A percentile compares a stretch with the other conserved stretches of the same genome.
These are phyloP conservation scores for Rhinocladiella similis DNA, from an alignment of 2,329 filamentous ascomycete species.

Conservation along the genomic window DNA sequence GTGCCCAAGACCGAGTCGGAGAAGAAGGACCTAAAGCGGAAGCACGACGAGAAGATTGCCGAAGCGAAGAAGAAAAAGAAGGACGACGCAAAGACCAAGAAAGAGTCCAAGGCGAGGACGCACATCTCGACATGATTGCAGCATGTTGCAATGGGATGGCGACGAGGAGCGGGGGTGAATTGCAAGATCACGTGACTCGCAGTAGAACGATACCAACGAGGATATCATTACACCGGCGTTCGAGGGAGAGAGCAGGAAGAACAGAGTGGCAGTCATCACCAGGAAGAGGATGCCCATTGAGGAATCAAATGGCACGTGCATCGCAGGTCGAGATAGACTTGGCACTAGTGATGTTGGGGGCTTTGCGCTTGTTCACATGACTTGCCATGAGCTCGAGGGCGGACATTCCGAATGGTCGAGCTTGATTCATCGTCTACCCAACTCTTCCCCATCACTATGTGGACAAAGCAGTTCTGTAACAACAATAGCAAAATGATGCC, in stretches of 20 bases:
- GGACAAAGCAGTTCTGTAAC: not conserved
- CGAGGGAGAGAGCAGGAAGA: not conserved
- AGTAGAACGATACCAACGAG: no score
- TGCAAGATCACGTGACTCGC: not conserved
- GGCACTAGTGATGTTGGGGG: constrained; percentile 8
- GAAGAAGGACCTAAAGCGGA: constrained; percentile 83
- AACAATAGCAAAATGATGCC: not conserved
- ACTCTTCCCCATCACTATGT: not conserved
- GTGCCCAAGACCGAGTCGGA: constrained; percentile 84
- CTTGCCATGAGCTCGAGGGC: constrained; percentile 8
- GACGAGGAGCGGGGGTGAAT: not conserved
- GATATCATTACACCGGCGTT: no score
- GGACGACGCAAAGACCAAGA: constrained; percentile 93
- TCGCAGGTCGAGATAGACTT: constrained; percentile 17
- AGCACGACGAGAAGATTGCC: constrained; percentile 87
- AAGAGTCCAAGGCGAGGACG: constrained; percentile 83
- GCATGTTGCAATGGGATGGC: not conserved
- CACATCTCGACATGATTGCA: constrained; percentile 56
- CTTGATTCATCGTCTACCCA: constrained; percentile 10
- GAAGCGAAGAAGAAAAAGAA: constrained; percentile 95
- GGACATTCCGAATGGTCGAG: constrained; percentile 15
- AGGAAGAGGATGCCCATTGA: not conserved
- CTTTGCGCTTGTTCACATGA: constrained; percentile 13
- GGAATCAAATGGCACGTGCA: not conserved
- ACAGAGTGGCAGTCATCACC: not conserved